A percentile compares a stretch with the other conserved stretches of the same genome.
Evolutionary conservation across 306 rosid genomes (phyloP).

Genomic region (Echinosophora koreensis): DNA sequence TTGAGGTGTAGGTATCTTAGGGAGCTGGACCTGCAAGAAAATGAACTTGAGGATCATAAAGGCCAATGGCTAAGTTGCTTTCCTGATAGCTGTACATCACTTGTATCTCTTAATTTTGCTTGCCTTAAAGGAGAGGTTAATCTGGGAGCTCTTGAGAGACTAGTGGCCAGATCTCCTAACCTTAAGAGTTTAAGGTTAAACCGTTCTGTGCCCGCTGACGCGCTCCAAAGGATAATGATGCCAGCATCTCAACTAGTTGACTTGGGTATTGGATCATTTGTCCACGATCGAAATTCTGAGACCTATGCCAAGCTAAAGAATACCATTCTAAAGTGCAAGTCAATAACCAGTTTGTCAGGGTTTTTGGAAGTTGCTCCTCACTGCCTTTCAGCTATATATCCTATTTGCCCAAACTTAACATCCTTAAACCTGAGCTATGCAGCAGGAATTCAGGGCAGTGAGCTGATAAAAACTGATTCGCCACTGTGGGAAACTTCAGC

Average conservation of each 20-base stretch:
- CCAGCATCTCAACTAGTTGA: constrained; percentile 82
- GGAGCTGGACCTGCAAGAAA: constrained; percentile 97
- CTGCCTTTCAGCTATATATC: constrained; percentile 72
- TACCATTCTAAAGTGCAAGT: constrained; percentile 65
- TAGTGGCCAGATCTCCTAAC: constrained; percentile 87
- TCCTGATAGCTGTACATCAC: constrained; percentile 85
- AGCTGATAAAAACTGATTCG: constrained; percentile 64
- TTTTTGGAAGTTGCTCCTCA: constrained; percentile 79
- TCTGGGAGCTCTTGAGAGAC: constrained; percentile 79
- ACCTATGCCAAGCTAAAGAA: constrained; percentile 54
- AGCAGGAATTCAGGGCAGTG: constrained; percentile 71
- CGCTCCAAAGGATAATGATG: constrained; percentile 65
- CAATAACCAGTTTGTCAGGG: constrained; percentile 85
- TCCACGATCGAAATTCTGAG: constrained; percentile 63
- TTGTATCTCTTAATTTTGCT: constrained; percentile 85
- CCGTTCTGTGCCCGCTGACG: constrained; percentile 72
- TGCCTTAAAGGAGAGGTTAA: constrained; percentile 90
- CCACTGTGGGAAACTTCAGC: constrained; percentile 74
- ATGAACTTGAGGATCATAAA: constrained; percentile 80
- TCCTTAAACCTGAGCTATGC: constrained; percentile 92
- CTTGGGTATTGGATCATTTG: constrained; percentile 80
- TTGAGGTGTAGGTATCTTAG: constrained; percentile 64
- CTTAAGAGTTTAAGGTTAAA: constrained; percentile 81
- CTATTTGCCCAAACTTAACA: constrained; percentile 70
- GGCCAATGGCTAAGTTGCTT: constrained; percentile 96